Base-by-base conservation (phyloP, 352 stramenopile species). In the Globisporangium parvum region DNA sequence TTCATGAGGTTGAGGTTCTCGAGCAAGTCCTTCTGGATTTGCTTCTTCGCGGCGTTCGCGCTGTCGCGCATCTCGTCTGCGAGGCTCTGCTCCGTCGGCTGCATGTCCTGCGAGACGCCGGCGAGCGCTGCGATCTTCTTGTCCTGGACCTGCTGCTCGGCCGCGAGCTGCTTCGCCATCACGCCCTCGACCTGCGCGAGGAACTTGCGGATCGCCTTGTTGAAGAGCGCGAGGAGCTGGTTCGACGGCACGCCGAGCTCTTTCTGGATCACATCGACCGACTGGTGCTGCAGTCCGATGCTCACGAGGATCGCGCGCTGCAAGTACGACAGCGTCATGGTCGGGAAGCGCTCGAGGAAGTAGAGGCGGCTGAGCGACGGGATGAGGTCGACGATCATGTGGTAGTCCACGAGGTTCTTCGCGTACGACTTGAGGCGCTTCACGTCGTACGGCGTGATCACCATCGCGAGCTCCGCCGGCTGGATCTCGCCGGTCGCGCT, bases 341-440 rank as follows among this genome's bases (percentile, higher is more conserved):
- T 59, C 31, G 94, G 93, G 54, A 99, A 85, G 15, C 96, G 83
- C 54, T 95, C 79, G 44, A 97, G 71, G 67, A 99, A 99, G 70
- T 98, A 99, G 6, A 99, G 66, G n/a, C 90, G 77, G 39, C 93
- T 83, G 18, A 99, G 69, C 33, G 80, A 87, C 37, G 97, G 96
- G 41, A 99, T 66, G 26, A 99, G 73, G 72, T 99, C 97, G 20
- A 97, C 93, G 51, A 99, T 97, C 64, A 99, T 93, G 80, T 99
- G 97, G 76, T 99, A 98, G 76, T 99, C 97, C 56, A 98, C 98
- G 52, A 99, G 80, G 70, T 99, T 99, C 62, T 98, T 93, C 39
- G 95, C 83, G 73, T 99, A 99, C 10, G 97, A 88, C 63, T 99
- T 96, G 47, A 99, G 85, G 18, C 97, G 92, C 71, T 99, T 97